A percentile compares a stretch with the other conserved stretches of the same genome.
Evolutionary conservation across 2,329 filamentous ascomycete species (phyloP).

Genomic region (Meredithiella fracta): DNA sequence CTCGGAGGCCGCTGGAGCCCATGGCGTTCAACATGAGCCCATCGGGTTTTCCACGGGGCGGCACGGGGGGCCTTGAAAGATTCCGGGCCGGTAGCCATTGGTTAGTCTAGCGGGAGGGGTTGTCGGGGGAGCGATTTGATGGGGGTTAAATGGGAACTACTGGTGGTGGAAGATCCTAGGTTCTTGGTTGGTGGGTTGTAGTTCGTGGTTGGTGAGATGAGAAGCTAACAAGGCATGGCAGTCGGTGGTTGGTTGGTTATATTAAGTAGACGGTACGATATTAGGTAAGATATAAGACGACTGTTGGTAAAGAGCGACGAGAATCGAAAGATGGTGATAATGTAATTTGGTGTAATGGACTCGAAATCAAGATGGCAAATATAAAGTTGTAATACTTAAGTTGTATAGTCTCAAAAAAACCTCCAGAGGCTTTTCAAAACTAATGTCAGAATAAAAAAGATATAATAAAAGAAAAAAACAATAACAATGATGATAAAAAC

Average conservation of each 20-base stretch:
- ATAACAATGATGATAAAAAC: conserved; percentile 13
- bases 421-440: conserved; percentile 4
- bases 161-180: too few relatives aligned
- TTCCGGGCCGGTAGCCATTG: conserved; percentile 6
- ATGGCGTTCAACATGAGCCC: conserved; percentile 9
- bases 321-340: background rate
- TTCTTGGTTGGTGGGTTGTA: too few relatives aligned
- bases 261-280: background rate
- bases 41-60: conserved; percentile 9
- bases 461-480: conserved; percentile 10
- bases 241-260: background rate
- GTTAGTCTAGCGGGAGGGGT: background rate
- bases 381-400: background rate
- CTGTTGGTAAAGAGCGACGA: background rate
- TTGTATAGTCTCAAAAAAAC: background rate
- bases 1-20: conserved; percentile 6
- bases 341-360: background rate
- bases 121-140: background rate
- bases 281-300: background rate
- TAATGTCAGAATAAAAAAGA: background rate
- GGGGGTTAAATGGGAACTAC: background rate
- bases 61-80: conserved; percentile 5
- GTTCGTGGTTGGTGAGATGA: too few relatives aligned
- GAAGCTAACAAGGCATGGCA: background rate
- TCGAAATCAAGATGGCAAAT: background rate